phyloP scores from a whole-genome alignment of 2,329 filamentous ascomycete species.

The Aotearoamyces nothofagi region DNA sequence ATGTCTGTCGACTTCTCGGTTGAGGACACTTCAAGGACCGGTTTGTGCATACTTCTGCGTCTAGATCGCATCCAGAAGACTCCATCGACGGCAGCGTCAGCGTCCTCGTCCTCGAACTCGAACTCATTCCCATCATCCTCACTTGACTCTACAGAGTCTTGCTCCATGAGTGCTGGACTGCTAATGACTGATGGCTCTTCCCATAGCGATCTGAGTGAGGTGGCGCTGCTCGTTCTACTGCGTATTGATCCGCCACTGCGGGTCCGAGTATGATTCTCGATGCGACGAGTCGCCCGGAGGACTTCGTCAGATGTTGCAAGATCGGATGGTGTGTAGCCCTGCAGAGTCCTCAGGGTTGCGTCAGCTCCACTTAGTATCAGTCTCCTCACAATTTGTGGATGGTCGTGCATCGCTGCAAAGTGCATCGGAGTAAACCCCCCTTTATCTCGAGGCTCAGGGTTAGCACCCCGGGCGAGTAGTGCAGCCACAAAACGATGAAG shows the following conservation, averaged over 20 bases:
- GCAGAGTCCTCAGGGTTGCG: slow-evolving; percentile 51
- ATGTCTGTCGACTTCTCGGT: no score
- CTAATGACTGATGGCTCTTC: slow-evolving; percentile 37
- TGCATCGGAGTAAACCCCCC: slow-evolving; percentile 74
- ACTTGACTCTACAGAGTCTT: slow-evolving; percentile 27
- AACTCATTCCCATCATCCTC: slow-evolving; percentile 22
- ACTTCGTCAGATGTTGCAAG: slow-evolving; percentile 52
- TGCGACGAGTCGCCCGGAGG: slow-evolving; percentile 44
- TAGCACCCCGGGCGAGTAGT: slow-evolving; percentile 63
- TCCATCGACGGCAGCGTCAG: no score
- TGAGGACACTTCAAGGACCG: neutral
- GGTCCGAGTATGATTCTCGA: slow-evolving; percentile 47
- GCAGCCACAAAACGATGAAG: slow-evolving; percentile 63
- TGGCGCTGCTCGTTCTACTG: slow-evolving; percentile 50
- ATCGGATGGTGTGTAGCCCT: slow-evolving; percentile 56
- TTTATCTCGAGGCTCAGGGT: slow-evolving; percentile 58
- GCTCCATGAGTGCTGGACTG: slow-evolving; percentile 27
- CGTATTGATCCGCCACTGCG: slow-evolving; percentile 45
- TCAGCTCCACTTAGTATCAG: slow-evolving; percentile 62
- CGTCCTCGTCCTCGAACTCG: slow-evolving; percentile 11
- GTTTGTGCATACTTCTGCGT: slow-evolving; percentile 14
- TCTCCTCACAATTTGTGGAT: slow-evolving; percentile 60
- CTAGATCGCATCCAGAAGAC: slow-evolving; percentile 21
- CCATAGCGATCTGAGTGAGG: slow-evolving; percentile 53
- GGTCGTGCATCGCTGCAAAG: slow-evolving; percentile 62